Conservation (phyloP, 331 rosid genomes). For the Pyrus hybrid region DNA sequence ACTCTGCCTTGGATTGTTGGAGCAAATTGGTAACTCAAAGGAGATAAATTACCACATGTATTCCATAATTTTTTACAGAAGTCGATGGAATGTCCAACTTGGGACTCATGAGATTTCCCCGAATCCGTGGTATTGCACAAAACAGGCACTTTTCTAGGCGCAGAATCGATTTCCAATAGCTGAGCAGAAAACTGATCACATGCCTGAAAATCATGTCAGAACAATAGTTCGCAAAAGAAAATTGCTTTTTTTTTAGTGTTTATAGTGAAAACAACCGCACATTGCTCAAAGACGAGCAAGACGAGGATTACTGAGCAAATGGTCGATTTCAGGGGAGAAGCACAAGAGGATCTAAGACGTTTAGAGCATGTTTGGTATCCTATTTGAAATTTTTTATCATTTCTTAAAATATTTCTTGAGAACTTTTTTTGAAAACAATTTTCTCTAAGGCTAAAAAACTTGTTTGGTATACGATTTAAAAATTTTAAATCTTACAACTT, state of each 20-base stretch:
- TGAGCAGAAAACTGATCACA: conserved; percentile 22
- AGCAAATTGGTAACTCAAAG: conserved; percentile 16
- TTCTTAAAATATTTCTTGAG: no score
- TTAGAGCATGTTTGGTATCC: no score
- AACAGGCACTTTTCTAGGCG: conserved; percentile 6
- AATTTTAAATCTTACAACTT: no score
- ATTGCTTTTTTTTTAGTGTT: neutral
- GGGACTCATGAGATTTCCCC: neutral
- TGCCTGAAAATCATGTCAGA: conserved; percentile 10
- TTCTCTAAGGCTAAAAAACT: no score
- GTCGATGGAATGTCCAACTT: neutral
- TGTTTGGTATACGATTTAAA: no score
- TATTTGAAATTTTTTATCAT: no score
- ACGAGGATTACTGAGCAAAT: conserved; percentile 16
- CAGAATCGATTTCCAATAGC: conserved; percentile 5
- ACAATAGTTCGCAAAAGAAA: neutral
- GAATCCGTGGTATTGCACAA: conserved; percentile 14
- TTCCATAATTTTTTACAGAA: conserved; percentile 23
- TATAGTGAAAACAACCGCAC: neutral
- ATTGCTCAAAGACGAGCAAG: neutral
- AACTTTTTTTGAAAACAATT: no score
- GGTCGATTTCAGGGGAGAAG: conserved; percentile 17
- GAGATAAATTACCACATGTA: conserved; percentile 11
- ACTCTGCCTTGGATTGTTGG: conserved; percentile 7
- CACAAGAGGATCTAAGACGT: conserved; percentile 16